Evolutionary conservation across 2,329 filamentous ascomycete species (phyloP), one percentile per base, ranked within the genome.

Genomic region (Fusarium fracticaudum): DNA sequence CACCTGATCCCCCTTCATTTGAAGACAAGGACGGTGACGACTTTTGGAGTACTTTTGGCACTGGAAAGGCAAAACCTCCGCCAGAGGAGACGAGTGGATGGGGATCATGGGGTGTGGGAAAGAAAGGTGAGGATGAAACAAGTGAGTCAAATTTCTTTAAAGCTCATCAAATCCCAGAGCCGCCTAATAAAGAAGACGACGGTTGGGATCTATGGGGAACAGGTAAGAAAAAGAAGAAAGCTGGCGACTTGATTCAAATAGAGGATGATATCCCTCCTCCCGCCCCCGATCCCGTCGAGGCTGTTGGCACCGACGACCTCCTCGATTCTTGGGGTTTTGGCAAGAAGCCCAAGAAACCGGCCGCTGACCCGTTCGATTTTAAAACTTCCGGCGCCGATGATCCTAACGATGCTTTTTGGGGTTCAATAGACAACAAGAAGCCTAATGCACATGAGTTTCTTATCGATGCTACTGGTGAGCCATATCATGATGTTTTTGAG

Each of bases 281-380:
- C 47, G 81, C 64, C 17, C 78, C 80, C 17, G 80, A 79, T 44
- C 66, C 81, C 69, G 74, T 78, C 20, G 80, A 81, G 54, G 72
- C 81, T 57, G 77, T 81, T 41, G 81, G 79, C 20, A 84, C 84
- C 47, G 87, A 88, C 61, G 87, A 87, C 65, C 88, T 89, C 73
- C 89, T 89, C 79, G 86, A 84, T 67, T 86, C 87, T 54, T 91
- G 89, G 85, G 87, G 86, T 38, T 88, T 86, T 59, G 83, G 85
- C 17, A 89, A 89, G 77, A 89, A 89, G 70, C 81, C 82, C 63
- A 84, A 84, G 67, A 82, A 83, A 45, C 48, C 66, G 50, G 79
- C 55, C 22, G 60, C 64, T 51, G 76, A 80, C 45, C 77, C 80
- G 60, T 74, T 77, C 62, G 80, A 78, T 60, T 79, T 83, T 69